phyloP scores from a whole-genome alignment of 352 stramenopile species.

The Globisporangium middletonii region DNA sequence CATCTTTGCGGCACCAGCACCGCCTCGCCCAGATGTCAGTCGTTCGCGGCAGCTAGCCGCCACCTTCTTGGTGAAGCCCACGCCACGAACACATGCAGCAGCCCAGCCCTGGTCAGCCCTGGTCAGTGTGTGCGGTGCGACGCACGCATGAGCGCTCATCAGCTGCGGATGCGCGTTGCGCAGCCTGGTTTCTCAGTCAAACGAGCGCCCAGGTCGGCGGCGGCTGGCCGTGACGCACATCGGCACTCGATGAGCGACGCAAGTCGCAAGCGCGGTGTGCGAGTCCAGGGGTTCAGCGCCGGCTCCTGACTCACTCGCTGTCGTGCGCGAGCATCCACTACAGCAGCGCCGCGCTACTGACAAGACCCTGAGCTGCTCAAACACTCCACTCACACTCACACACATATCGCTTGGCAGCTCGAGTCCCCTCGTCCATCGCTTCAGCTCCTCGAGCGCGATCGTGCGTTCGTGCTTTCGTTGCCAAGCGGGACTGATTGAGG shows the following conservation, averaged over 20 bases:
- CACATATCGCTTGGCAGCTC: not conserved
- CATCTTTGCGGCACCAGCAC: too few relatives aligned
- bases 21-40: too few relatives aligned
- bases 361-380: not conserved
- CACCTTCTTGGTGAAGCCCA: too few relatives aligned
- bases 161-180: too few relatives aligned
- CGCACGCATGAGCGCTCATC: too few relatives aligned
- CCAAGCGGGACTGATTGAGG: not conserved
- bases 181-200: too few relatives aligned
- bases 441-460: not conserved
- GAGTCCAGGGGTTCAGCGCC: not conserved
- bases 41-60: too few relatives aligned
- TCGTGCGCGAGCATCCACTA: conserved; percentile 1
- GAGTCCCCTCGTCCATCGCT: not conserved
- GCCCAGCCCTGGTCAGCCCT: too few relatives aligned
- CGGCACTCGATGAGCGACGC: not conserved
- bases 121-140: too few relatives aligned
- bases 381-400: not conserved
- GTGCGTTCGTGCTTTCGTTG: not conserved
- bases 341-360: not conserved
- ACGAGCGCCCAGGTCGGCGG: too few relatives aligned
- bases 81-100: too few relatives aligned
- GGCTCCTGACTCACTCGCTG: conserved; percentile 2
- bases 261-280: not conserved
- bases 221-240: too few relatives aligned